phyloP scores from a whole-genome alignment of 1,284 basidiomycete species.

The Cutaneotrichosporon sp. region DNA sequence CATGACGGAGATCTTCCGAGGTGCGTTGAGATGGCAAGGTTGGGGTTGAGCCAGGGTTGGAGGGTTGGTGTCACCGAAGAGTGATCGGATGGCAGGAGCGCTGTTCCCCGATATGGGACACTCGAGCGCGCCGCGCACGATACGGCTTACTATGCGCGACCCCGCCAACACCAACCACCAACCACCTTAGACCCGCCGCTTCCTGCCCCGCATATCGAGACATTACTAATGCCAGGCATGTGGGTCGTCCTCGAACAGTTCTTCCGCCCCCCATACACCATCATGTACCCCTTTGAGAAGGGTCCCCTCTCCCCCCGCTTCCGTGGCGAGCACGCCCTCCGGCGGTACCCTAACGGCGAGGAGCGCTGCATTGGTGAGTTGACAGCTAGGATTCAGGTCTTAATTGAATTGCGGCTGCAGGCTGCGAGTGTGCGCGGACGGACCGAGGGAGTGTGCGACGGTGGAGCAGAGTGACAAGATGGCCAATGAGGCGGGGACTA shows the following conservation, averaged over 20 bases:
- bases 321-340: slow-evolving; percentile 97
- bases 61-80: background rate
- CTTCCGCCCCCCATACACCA: slow-evolving; percentile 96
- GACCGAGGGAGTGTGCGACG: background rate
- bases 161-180: background rate
- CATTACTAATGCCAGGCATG: slow-evolving; percentile 66
- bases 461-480: background rate
- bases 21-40: slow-evolving; percentile 56
- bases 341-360: slow-evolving; percentile 96
- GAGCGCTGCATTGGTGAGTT: slow-evolving; percentile 92
- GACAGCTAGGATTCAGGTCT: no score
- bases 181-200: background rate
- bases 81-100: background rate
- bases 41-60: background rate
- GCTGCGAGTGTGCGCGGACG: background rate
- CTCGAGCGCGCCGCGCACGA: background rate
- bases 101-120: background rate
- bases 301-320: slow-evolving; percentile 96
- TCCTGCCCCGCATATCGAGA: background rate
- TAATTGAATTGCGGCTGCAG: background rate
- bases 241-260: slow-evolving; percentile 99
- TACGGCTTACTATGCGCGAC: no score
- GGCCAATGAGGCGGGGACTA: background rate
- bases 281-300: slow-evolving; percentile 88
- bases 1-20: slow-evolving; percentile 96